A percentile compares a stretch with the other conserved stretches of the same genome.
phyloP scores from a whole-genome alignment of 75 land plant species.

The Adiantum capillusveneris region DNA sequence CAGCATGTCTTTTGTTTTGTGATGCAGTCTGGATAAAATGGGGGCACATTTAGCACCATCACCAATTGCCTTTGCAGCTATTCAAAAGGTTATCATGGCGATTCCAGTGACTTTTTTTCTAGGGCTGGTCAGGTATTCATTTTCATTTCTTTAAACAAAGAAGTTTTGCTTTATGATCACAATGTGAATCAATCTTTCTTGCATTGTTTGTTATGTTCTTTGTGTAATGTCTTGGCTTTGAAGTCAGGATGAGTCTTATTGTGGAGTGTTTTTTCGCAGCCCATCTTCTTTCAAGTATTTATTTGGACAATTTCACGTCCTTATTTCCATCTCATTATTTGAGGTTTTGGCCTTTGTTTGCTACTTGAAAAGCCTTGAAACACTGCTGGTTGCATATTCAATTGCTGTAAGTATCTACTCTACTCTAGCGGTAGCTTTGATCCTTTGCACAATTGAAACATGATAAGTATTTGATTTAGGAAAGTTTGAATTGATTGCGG shows the following conservation, averaged over 20 bases:
- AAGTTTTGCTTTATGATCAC: too few relatives aligned
- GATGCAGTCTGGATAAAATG: slow-evolving; percentile 36
- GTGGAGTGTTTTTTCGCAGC: too few relatives aligned
- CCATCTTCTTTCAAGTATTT: slow-evolving; percentile 31
- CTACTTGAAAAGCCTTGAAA: slow-evolving; percentile 41
- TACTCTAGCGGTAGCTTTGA: too few relatives aligned
- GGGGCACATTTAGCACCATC: slow-evolving; percentile 38
- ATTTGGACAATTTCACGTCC: slow-evolving; percentile 24
- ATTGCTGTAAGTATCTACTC: slow-evolving; percentile 26
- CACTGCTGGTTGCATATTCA: slow-evolving; percentile 33
- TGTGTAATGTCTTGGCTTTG: too few relatives aligned
- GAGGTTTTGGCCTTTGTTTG: slow-evolving; percentile 31
- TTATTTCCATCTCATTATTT: slow-evolving; percentile 22
- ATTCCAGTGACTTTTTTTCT: slow-evolving; percentile 34
- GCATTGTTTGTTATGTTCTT: too few relatives aligned
- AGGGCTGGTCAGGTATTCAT: slow-evolving; percentile 15
- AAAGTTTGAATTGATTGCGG: neutral
- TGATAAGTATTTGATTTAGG: too few relatives aligned
- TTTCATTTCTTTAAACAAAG: neutral
- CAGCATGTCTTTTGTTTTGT: too few relatives aligned
- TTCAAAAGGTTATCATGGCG: slow-evolving; percentile 32
- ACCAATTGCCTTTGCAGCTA: slow-evolving; percentile 25
- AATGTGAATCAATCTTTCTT: too few relatives aligned
- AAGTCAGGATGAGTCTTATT: too few relatives aligned
- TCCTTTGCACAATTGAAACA: too few relatives aligned